Conservation (phyloP, 257 asterid species). For the Solanum chilense region DNA sequence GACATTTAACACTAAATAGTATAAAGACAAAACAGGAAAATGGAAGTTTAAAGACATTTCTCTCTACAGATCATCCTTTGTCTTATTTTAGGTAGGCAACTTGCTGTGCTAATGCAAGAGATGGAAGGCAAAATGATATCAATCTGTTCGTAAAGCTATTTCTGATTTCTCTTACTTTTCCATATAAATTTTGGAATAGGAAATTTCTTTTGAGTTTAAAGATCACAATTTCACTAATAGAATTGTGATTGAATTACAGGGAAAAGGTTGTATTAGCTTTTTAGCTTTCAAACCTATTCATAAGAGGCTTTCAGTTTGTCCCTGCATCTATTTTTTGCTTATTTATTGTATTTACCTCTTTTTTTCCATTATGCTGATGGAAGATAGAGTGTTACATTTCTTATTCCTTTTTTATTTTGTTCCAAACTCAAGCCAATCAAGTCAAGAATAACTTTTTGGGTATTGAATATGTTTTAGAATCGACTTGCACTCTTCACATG, state of each 20-base stretch:
- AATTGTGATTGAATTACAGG: background rate
- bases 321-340: background rate
- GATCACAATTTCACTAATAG: background rate
- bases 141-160: background rate
- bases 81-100: background rate
- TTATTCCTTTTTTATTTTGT: background rate
- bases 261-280: background rate
- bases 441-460: background rate
- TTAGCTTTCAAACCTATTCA: background rate
- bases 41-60: background rate
- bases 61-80: background rate
- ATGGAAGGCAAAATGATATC: background rate
- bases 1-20: background rate
- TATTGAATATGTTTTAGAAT: background rate
- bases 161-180: background rate
- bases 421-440: background rate
- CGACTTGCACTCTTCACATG: background rate
- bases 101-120: background rate
- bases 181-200: background rate
- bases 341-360: background rate
- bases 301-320: background rate
- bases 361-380: background rate
- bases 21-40: background rate
- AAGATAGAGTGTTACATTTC: background rate
- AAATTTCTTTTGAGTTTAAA: background rate